Conservation (phyloP, 179 eudicot genomes). For the Silene noctiflora region DNA sequence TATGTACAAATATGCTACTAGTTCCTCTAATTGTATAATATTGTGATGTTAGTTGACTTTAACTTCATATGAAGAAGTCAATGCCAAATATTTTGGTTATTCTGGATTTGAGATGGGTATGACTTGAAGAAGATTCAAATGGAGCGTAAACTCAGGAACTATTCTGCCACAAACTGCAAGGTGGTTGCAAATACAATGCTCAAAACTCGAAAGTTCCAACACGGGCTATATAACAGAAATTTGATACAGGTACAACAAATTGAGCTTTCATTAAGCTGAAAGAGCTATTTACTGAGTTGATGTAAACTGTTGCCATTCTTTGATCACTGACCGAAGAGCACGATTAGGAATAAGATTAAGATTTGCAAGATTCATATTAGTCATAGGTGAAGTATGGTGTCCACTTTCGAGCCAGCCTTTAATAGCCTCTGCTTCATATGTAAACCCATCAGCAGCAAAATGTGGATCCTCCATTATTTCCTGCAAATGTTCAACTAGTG, state of each 20-base stretch:
- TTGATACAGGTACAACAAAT: neutral
- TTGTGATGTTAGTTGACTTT: neutral
- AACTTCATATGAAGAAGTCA: neutral
- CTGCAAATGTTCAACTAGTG: slow-evolving; percentile 25
- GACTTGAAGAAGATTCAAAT: too few species aligned
- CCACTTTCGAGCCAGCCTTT: slow-evolving; percentile 40
- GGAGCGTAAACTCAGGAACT: too few species aligned
- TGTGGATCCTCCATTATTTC: slow-evolving; percentile 46
- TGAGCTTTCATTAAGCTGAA: neutral
- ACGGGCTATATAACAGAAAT: neutral
- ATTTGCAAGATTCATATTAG: slow-evolving; percentile 29
- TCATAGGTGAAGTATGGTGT: slow-evolving; percentile 42
- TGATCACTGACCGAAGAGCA: slow-evolving; percentile 35
- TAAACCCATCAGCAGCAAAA: slow-evolving; percentile 38
- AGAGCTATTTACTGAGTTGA: slow-evolving; percentile 55
- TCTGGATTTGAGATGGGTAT: too few species aligned
- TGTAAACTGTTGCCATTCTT: slow-evolving; percentile 30
- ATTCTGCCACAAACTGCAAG: neutral
- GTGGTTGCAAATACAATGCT: neutral
- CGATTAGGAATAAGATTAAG: slow-evolving; percentile 35
- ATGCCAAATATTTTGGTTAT: too few species aligned
- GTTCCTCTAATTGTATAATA: too few species aligned
- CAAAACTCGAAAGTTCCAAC: neutral
- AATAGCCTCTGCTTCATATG: slow-evolving; percentile 41
- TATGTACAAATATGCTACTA: neutral